A percentile compares a stretch with the other conserved stretches of the same genome.
Evolutionary conservation across 768 basidiomycete genomes (phyloP).

Genomic region (Pisolithus orientalis): DNA sequence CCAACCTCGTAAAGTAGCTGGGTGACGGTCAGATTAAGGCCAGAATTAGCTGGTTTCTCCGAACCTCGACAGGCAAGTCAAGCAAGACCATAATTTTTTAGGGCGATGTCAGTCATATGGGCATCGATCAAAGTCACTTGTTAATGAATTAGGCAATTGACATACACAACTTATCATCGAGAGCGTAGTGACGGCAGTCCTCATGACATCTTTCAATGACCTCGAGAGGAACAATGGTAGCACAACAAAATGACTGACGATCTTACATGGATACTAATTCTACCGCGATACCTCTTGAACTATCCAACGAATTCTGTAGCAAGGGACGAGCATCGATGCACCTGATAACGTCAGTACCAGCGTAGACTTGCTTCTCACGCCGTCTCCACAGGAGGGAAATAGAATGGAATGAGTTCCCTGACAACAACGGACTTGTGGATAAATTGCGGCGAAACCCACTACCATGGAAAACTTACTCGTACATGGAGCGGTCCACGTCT

Average conservation of each 20-base stretch:
- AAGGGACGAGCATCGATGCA: neutral
- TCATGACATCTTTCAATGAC: too few species aligned
- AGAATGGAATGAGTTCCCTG: constrained; percentile 51
- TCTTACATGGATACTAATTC: too few species aligned
- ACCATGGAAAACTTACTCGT: constrained; percentile 44
- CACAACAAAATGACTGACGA: too few species aligned
- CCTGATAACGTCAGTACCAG: neutral
- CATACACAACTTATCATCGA: too few species aligned
- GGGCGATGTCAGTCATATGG: neutral
- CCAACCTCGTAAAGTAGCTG: constrained; percentile 81
- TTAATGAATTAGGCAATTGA: too few species aligned
- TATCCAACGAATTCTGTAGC: too few species aligned
- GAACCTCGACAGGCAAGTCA: constrained; percentile 32
- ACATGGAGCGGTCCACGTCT: constrained; percentile 54
- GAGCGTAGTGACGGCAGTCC: too few species aligned
- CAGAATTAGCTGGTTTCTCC: neutral
- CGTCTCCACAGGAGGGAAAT: constrained; percentile 50
- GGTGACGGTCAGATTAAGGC: constrained; percentile 2
- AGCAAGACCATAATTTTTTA: constrained; percentile 16
- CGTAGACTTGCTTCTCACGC: neutral
- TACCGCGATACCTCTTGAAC: too few species aligned
- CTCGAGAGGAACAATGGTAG: too few species aligned
- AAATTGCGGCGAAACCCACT: neutral
- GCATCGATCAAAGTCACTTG: neutral
- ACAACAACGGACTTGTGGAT: neutral